Evolutionary conservation across 768 basidiomycete species (phyloP).

Genomic region (Termitomyces eurrhizus): DNA sequence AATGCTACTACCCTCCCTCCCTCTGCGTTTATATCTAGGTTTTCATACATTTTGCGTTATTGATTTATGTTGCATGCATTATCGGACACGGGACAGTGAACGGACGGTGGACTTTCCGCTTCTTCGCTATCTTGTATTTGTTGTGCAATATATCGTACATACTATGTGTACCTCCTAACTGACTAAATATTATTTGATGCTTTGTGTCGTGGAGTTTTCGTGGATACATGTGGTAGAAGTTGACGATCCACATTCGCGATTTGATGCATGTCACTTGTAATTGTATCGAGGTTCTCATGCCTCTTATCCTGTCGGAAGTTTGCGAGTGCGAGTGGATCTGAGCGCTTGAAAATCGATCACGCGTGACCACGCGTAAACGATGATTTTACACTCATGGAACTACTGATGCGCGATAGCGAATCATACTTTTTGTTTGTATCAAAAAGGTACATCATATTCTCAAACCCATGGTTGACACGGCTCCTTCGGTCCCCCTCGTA

Average conservation of each 20-base stretch:
- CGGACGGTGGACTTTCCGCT: conserved; percentile 49
- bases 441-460: not conserved
- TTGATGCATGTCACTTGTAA: too few relatives aligned
- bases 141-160: conserved; percentile 24
- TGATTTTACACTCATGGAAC: not conserved
- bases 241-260: too few relatives aligned
- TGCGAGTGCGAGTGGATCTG: too few relatives aligned
- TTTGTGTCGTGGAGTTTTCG: too few relatives aligned
- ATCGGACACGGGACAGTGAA: conserved; percentile 47
- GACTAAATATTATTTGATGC: not conserved
- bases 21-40: conserved; percentile 3
- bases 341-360: too few relatives aligned
- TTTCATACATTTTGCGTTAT: conserved; percentile 14
- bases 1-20: not conserved
- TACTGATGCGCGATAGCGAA: not conserved
- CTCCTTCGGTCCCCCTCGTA: conserved; percentile 5
- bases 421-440: not conserved
- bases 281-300: too few relatives aligned
- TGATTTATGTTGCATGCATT: conserved; percentile 21
- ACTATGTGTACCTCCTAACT: not conserved
- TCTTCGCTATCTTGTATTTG: conserved; percentile 51
- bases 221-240: too few relatives aligned
- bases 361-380: not conserved
- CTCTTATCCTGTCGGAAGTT: too few relatives aligned
- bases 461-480: too few relatives aligned